These are phyloP conservation scores for Gentiana dahurica DNA, from an alignment of 257 asterid genomes.

Conservation along the genomic window DNA sequence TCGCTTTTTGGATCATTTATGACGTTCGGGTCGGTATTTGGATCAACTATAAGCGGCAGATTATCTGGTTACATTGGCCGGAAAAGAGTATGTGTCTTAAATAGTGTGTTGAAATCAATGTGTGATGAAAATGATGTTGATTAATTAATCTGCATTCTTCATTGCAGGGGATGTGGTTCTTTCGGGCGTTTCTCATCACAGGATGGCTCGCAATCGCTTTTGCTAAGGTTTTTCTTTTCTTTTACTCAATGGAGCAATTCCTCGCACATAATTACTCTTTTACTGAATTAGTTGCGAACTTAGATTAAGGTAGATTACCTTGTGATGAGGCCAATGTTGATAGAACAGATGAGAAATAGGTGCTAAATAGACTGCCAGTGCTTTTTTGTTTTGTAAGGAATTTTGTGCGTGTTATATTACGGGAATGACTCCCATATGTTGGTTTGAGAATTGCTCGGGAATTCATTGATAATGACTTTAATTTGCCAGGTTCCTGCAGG, in stretches of 20 bases:
- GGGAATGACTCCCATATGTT: too few relatives aligned
- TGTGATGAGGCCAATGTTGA: not conserved
- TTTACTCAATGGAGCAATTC: not conserved
- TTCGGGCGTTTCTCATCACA: constrained; percentile 5
- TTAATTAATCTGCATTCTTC: not conserved
- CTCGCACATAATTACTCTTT: too few relatives aligned
- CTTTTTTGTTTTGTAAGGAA: too few relatives aligned
- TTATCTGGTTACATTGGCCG: constrained; percentile 17
- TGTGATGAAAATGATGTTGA: not conserved
- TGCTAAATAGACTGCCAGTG: not conserved
- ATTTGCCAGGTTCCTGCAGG: too few relatives aligned
- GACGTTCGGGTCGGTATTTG: constrained; percentile 19
- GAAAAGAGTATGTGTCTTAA: constrained; percentile 12
- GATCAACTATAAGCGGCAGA: constrained; percentile 18
- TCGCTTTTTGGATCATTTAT: constrained; percentile 19
- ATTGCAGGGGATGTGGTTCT: constrained; percentile 15
- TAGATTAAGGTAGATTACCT: too few relatives aligned
- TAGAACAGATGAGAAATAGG: constrained; percentile 8
- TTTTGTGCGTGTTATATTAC: too few relatives aligned
- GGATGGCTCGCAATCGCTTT: constrained; percentile 22
- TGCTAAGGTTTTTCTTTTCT: constrained; percentile 12
- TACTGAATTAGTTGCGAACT: too few relatives aligned
- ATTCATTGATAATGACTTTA: too few relatives aligned
- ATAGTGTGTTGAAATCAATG: too few relatives aligned
- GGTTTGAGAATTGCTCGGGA: too few relatives aligned